Evolutionary conservation across 2,329 filamentous ascomycete species (phyloP), one percentile per base, ranked within the genome.

Genomic region (Aspergillus ibericus): DNA sequence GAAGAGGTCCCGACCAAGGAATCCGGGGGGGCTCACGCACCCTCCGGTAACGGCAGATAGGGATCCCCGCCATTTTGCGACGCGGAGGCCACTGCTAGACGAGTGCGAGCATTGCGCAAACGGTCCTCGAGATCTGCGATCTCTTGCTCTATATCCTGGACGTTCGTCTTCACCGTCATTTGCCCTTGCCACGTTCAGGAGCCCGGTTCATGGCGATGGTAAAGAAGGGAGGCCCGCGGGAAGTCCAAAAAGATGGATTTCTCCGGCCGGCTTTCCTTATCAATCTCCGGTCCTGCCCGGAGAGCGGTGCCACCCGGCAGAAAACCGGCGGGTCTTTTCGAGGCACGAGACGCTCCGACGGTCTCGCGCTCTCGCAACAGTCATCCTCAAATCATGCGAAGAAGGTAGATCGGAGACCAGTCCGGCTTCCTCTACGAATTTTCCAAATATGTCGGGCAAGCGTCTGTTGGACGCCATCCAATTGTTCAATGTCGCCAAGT

Each of bases 401-500:
- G 56, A 55, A 49, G 49, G 47, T 60, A 57, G 61, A 40, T n/a
- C 22, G 18, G 27, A 32, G 22, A 16, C 6, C 36, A 35, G n/a
- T 29, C 15, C 48, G 35, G 53, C 16, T 20, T 49, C 15, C 58
- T 20, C 48, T 49, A 18, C 29, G 7, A 44, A 18, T 20, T 9
- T 53, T 38, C 51, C 48, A 52, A 70, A 48, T 38, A 85, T 85
- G 82, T 79, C 81, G 55, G 82, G 82, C 58, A 82, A 84, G 83
- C 77, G 88, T 84, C 77, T 85, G 82, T 70, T 92, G 71, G 90
- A 93, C 78, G 79, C 89, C 67, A 85, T 87, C 65, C 85, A 87
- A 60, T 81, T 93, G 63, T 81, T 89, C 73, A 86, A 83, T 79
- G 89, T 86, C 71, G 88, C 89, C 52, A 84, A 87, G 59, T 84